These are phyloP conservation scores for Salix caprea DNA, from an alignment of 345 rosid genomes.

Conservation along the genomic window DNA sequence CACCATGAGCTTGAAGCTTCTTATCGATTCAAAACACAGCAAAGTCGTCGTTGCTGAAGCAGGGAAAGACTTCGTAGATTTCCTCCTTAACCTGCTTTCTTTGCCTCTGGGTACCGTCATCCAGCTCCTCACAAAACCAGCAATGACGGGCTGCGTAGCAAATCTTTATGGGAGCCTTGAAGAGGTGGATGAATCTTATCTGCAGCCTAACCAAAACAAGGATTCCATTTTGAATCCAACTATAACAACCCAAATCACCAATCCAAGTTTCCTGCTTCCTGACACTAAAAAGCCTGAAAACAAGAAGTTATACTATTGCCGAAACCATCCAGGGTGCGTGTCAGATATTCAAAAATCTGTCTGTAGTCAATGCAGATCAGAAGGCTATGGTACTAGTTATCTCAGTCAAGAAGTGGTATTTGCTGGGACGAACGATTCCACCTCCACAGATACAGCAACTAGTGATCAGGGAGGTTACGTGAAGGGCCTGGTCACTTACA, in stretches of 20 bases:
- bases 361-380: no score
- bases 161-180: slow-evolving; percentile 8
- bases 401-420: background rate
- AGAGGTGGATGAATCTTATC: background rate
- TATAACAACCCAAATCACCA: accelerated
- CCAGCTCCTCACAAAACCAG: background rate
- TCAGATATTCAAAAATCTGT: no score
- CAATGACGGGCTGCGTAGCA: slow-evolving; percentile 7
- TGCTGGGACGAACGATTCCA: no score
- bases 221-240: accelerated
- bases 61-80: background rate
- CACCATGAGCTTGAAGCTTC: slow-evolving; percentile 9
- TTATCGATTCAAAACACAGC: background rate
- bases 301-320: no score
- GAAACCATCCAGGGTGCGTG: no score
- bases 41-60: background rate
- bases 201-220: background rate
- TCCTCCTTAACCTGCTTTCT: background rate
- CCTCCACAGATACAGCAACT: no score
- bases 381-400: no score
- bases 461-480: no score
- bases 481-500: slow-evolving; percentile 19
- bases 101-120: slow-evolving; percentile 1
- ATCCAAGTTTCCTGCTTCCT: no score
- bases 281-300: no score